These are phyloP conservation scores for Mrakia blollopis DNA, from an alignment of 768 basidiomycete species.

Conservation along the genomic window DNA sequence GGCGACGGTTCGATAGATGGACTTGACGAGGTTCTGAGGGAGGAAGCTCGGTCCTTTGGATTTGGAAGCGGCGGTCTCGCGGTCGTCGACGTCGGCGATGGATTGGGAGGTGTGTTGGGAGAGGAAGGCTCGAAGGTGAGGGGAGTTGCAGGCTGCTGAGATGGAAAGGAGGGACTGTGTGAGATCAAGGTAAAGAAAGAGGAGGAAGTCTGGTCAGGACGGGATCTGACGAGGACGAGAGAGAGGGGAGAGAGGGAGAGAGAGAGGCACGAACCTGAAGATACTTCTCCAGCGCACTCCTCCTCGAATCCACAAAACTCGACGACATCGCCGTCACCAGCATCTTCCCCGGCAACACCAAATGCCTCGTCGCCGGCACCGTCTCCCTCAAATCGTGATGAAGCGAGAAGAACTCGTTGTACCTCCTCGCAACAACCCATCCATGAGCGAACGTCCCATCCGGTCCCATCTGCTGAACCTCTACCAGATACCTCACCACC, in stretches of 20 bases:
- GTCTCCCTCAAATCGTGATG: conserved; percentile 79
- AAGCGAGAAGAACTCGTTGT: conserved; percentile 90
- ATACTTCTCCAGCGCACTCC: conserved; percentile 77
- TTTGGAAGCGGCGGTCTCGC: conserved; percentile 10
- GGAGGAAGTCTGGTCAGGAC: background rate
- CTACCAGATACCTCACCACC: conserved; percentile 84
- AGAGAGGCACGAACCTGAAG: conserved; percentile 61
- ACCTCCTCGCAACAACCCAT: conserved; percentile 89
- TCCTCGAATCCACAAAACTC: conserved; percentile 79
- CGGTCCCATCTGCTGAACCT: conserved; percentile 77
- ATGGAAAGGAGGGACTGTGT: conserved; percentile 19
- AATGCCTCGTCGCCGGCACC: conserved; percentile 53
- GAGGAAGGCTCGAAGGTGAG: conserved; percentile 72
- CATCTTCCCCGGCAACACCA: conserved; percentile 92
- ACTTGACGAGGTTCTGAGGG: conserved; percentile 66
- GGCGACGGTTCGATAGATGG: conserved; percentile 83
- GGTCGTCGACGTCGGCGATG: background rate
- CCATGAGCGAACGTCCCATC: conserved; percentile 69
- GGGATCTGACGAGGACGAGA: background rate
- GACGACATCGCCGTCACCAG: conserved; percentile 79
- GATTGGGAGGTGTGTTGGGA: conserved; percentile 52
- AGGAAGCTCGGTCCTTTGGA: conserved; percentile 10
- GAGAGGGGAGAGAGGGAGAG: background rate
- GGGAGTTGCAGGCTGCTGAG: conserved; percentile 19
- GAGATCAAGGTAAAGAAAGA: background rate